phyloP scores from a whole-genome alignment of 345 rosid genomes.

The Eutrema japonicum region DNA sequence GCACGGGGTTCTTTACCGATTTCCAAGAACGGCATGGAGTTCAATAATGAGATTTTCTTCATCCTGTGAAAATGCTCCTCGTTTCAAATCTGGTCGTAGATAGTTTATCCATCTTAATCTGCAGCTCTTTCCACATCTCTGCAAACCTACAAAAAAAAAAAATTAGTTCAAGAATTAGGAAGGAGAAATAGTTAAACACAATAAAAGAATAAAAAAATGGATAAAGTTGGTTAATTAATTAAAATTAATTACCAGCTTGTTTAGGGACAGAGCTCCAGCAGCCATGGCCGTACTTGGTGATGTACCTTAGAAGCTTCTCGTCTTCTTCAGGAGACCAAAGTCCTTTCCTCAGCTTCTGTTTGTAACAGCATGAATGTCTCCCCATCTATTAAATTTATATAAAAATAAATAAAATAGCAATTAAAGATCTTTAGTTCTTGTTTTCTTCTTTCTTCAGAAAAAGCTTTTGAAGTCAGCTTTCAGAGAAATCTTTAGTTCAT shows the following conservation, averaged over 20 bases:
- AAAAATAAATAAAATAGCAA: background rate
- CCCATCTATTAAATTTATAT: conserved; percentile 55
- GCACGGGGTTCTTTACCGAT: conserved; percentile 52
- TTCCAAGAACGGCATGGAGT: conserved; percentile 91
- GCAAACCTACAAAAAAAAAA: conserved; percentile 58
- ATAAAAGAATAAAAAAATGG: background rate
- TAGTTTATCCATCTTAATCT: conserved; percentile 96
- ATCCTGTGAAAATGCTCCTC: conserved; percentile 92
- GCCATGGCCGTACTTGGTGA: conserved; percentile 91
- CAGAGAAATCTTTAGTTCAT: conserved; percentile 39
- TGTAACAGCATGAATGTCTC: conserved; percentile 95
- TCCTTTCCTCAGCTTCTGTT: conserved; percentile 98
- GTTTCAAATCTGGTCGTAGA: conserved; percentile 93
- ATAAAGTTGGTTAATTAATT: background rate
- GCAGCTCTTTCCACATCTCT: conserved; percentile 98
- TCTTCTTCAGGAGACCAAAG: conserved; percentile 99
- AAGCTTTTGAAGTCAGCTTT: too few species aligned
- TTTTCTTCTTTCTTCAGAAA: conserved; percentile 29
- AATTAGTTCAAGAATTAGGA: background rate
- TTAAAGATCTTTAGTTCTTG: conserved; percentile 6
- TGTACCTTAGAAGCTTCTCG: conserved; percentile 85
- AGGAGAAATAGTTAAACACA: background rate
- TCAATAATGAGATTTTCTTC: conserved; percentile 91
- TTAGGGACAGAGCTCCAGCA: conserved; percentile 99
- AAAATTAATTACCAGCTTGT: conserved; percentile 62